phyloP scores from a whole-genome alignment of 1,284 basidiomycete species.

The Rhodotorula sp. region DNA sequence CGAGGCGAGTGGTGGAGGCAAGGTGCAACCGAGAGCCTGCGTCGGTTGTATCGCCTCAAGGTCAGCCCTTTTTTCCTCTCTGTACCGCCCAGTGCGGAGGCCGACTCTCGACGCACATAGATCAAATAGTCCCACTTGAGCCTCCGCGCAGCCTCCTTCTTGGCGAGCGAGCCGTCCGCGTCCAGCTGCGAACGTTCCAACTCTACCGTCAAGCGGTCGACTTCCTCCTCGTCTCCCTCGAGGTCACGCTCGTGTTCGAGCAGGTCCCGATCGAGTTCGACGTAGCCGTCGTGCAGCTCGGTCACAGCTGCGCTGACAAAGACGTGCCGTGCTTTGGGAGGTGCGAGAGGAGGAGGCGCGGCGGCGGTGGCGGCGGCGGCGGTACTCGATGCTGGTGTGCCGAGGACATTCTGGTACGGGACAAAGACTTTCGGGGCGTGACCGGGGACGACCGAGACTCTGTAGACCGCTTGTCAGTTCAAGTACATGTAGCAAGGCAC shows the following conservation, averaged over 20 bases:
- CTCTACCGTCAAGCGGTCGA: constrained; percentile 34
- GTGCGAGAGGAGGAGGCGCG: background rate
- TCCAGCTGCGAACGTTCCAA: constrained; percentile 30
- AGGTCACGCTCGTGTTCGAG: constrained; percentile 36
- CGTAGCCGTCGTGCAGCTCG: constrained; percentile 32
- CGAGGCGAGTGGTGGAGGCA: constrained; percentile 35
- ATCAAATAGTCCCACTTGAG: constrained; percentile 52
- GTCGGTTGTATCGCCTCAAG: background rate
- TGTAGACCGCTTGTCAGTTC: background rate
- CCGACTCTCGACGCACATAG: constrained; percentile 45
- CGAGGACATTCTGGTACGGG: constrained; percentile 39
- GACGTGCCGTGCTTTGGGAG: constrained; percentile 13
- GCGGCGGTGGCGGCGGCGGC: background rate
- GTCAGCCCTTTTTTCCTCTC: constrained; percentile 1
- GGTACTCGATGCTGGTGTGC: constrained; percentile 4
- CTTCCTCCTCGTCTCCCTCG: constrained; percentile 30
- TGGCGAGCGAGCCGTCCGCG: constrained; percentile 25
- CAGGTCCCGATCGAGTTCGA: constrained; percentile 43
- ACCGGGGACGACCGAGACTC: constrained; percentile 43
- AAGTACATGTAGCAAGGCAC: too few relatives aligned
- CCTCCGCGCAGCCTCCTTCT: constrained; percentile 32
- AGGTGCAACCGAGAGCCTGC: constrained; percentile 33
- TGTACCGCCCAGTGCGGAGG: constrained; percentile 33
- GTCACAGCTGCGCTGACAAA: constrained; percentile 39
- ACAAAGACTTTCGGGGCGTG: constrained; percentile 46